phyloP scores from a whole-genome alignment of 345 rosid genomes.

The Ceriops zippeliana region DNA sequence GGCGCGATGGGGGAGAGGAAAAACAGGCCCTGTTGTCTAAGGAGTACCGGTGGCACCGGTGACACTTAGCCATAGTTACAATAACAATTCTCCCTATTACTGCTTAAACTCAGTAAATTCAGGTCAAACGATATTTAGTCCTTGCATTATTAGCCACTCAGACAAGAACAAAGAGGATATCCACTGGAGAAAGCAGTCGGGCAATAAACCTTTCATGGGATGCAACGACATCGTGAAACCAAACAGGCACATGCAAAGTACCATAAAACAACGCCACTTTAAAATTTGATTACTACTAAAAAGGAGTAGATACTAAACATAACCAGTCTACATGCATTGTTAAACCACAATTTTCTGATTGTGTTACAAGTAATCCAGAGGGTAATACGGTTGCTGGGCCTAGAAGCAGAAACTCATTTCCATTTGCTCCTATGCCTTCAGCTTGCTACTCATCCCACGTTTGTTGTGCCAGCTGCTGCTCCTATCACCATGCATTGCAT shows the following conservation, averaged over 20 bases:
- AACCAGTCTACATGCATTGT: neutral
- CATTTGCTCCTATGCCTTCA: constrained; percentile 47
- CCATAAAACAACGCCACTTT: neutral
- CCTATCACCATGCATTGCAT: constrained; percentile 48
- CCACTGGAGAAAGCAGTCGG: neutral
- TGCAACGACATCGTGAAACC: neutral
- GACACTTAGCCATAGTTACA: no score
- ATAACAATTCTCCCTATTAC: no score
- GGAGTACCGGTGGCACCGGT: no score
- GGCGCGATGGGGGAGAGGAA: no score
- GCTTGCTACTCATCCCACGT: constrained; percentile 63
- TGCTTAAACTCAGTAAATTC: no score
- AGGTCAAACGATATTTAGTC: no score
- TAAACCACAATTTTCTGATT: constrained; percentile 2
- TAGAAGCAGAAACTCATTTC: constrained; percentile 4
- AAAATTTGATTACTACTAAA: neutral
- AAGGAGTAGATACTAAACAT: neutral
- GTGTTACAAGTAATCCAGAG: constrained; percentile 3
- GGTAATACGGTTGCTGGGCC: neutral
- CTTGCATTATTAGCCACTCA: no score
- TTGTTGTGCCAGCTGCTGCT: constrained; percentile 55
- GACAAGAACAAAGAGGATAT: no score
- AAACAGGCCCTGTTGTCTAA: no score
- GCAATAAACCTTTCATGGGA: no score
- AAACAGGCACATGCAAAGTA: neutral